Evolutionary conservation across 345 rosid species (phyloP).

Genomic region (Lagerstroemia speciosa): DNA sequence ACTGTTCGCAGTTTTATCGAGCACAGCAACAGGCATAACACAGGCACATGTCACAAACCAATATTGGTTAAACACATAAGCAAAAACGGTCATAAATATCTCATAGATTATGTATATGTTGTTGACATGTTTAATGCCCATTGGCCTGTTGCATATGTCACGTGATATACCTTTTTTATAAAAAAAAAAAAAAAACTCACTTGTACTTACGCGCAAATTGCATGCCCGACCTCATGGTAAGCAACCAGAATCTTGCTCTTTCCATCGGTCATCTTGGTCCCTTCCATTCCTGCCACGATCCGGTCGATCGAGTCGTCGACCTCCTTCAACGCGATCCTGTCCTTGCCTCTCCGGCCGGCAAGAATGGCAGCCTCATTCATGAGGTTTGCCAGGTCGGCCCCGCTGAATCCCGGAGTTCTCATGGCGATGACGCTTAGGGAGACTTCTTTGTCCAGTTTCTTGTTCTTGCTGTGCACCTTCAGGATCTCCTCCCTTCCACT

Average conservation of each 20-base stretch:
- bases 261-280: slow-evolving; percentile 63
- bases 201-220: slow-evolving; percentile 43
- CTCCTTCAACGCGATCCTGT: slow-evolving; percentile 40
- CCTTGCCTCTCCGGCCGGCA: slow-evolving; percentile 64
- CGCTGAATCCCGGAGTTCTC: slow-evolving; percentile 80
- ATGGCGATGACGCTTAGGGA: slow-evolving; percentile 42
- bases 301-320: slow-evolving; percentile 64
- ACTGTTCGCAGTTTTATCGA: no score
- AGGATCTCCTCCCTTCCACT: slow-evolving; percentile 71
- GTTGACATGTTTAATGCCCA: no score
- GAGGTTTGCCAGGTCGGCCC: slow-evolving; percentile 75
- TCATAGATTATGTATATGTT: no score
- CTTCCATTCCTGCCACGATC: slow-evolving; percentile 71
- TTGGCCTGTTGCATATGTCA: no score
- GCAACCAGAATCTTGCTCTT: slow-evolving; percentile 61
- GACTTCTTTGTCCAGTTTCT: slow-evolving; percentile 56
- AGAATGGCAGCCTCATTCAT: slow-evolving; percentile 82
- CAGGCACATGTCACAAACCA: no score
- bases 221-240: no score
- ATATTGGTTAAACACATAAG: no score
- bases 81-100: no score
- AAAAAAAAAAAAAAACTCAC: no score
- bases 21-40: no score
- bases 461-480: slow-evolving; percentile 57
- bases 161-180: no score